Percentiles rank a stretch among this genome's conserved stretches.
phyloP scores from a whole-genome alignment of 768 basidiomycete species.

The Agrocybe chaxingu region DNA sequence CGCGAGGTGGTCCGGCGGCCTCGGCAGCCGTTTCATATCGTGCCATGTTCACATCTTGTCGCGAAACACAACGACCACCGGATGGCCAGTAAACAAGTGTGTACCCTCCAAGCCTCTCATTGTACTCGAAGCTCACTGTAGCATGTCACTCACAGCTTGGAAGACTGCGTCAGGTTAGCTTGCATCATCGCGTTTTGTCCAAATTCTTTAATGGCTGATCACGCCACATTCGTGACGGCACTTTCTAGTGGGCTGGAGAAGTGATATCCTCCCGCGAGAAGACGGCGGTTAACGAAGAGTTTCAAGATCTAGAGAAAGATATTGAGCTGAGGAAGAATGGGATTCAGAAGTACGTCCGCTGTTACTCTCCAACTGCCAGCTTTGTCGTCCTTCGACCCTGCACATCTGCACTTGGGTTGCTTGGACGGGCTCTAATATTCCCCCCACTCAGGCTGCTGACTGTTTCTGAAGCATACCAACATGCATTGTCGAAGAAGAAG shows the following conservation, averaged over 20 bases:
- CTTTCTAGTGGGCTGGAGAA: constrained; percentile 80
- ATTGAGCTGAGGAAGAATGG: constrained; percentile 79
- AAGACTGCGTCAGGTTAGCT: constrained; percentile 69
- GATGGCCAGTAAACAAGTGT: constrained; percentile 70
- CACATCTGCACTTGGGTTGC: background rate
- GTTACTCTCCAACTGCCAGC: background rate
- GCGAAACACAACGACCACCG: constrained; percentile 10
- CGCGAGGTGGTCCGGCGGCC: constrained; percentile 11
- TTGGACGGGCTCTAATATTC: background rate
- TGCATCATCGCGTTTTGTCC: constrained; percentile 27
- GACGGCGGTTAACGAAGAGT: constrained; percentile 73
- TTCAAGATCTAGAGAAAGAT: constrained; percentile 78
- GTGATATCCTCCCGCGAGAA: constrained; percentile 84
- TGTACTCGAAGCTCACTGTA: background rate
- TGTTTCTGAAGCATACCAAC: constrained; percentile 71
- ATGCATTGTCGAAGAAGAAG: constrained; percentile 73
- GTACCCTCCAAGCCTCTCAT: background rate
- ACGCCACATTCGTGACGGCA: constrained; percentile 19
- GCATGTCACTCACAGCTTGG: constrained; percentile 48
- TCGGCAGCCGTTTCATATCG: constrained; percentile 7
- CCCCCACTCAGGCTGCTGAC: constrained; percentile 54
- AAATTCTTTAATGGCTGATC: constrained; percentile 17
- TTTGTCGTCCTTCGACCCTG: background rate
- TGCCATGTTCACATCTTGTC: background rate
- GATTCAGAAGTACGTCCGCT: constrained; percentile 56